Evolutionary conservation across 352 stramenopile genomes (phyloP).

Genomic region (Globisporangium viniferum): DNA sequence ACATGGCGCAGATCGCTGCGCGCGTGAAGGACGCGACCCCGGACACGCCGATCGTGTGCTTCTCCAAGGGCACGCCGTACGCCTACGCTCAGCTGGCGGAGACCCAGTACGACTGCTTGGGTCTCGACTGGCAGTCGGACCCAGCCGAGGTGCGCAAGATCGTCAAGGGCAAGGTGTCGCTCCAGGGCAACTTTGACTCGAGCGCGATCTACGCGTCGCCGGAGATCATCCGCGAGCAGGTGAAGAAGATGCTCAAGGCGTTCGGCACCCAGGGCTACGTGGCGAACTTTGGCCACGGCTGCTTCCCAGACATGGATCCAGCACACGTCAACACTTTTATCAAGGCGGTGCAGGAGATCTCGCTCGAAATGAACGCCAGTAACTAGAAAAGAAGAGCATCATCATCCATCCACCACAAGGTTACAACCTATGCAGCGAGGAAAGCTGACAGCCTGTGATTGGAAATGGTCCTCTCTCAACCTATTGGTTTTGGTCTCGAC

Average conservation of each 20-base stretch:
- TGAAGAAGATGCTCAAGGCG: slow-evolving; percentile 92
- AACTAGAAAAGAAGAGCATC: slow-evolving; percentile 15
- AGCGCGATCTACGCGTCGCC: slow-evolving; percentile 83
- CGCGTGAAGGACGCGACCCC: slow-evolving; percentile 71
- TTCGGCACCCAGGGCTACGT: slow-evolving; percentile 96
- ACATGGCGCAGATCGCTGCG: slow-evolving; percentile 78
- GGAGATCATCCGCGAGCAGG: slow-evolving; percentile 81
- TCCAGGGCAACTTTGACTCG: slow-evolving; percentile 94
- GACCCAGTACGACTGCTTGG: slow-evolving; percentile 94
- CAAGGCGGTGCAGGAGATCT: slow-evolving; percentile 94
- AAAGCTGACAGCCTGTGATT: neutral
- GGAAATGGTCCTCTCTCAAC: neutral
- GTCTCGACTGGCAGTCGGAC: slow-evolving; percentile 93
- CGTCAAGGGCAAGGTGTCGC: slow-evolving; percentile 61
- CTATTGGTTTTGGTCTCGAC: neutral
- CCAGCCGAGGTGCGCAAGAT: slow-evolving; percentile 80
- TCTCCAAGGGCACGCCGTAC: slow-evolving; percentile 85
- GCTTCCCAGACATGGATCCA: slow-evolving; percentile 95
- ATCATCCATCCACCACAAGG: neutral
- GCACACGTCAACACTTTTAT: slow-evolving; percentile 95
- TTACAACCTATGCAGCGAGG: neutral
- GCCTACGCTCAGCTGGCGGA: slow-evolving; percentile 65
- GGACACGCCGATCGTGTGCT: slow-evolving; percentile 73
- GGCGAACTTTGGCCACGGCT: slow-evolving; percentile 97
- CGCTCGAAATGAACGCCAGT: slow-evolving; percentile 79